These are phyloP conservation scores for Huiozyma naganishii DNA, from an alignment of 805 yeast genomes.

Conservation along the genomic window DNA sequence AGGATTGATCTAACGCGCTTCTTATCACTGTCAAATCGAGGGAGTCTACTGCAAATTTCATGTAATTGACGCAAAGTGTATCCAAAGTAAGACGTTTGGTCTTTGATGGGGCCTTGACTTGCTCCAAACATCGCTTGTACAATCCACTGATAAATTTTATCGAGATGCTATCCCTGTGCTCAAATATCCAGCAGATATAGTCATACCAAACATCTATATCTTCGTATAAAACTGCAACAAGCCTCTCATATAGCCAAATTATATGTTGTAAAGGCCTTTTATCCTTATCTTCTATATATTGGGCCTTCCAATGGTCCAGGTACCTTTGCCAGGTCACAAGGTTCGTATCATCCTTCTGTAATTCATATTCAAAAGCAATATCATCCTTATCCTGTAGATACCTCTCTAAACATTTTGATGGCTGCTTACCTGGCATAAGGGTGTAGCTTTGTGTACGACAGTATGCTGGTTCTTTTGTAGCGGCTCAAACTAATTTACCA, in stretches of 20 bases:
- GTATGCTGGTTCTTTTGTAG: too few species aligned
- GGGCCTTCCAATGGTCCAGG: conserved; percentile 26
- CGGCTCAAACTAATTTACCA: too few species aligned
- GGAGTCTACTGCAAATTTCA: conserved; percentile 35
- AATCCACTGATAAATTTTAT: background rate
- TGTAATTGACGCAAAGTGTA: conserved; percentile 43
- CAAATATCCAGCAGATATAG: conserved; percentile 31
- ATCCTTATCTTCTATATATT: conserved; percentile 1
- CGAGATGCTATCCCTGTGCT: background rate
- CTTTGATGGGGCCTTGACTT: background rate
- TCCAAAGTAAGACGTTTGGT: conserved; percentile 23
- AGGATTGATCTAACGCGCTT: conserved; percentile 20
- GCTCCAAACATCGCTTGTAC: conserved; percentile 28
- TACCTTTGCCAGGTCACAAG: conserved; percentile 39
- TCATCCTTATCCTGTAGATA: conserved; percentile 23
- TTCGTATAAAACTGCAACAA: conserved; percentile 18
- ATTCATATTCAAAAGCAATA: conserved; percentile 37
- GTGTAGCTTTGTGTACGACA: too few species aligned
- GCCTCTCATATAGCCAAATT: conserved; percentile 29
- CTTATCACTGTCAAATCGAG: conserved; percentile 25
- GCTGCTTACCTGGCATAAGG: background rate
- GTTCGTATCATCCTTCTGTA: conserved; percentile 28
- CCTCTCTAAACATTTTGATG: background rate
- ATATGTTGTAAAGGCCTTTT: conserved; percentile 9
- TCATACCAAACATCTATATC: conserved; percentile 16